phyloP scores from a whole-genome alignment of 1,284 basidiomycete species.

The Sporisorium sorghi region DNA sequence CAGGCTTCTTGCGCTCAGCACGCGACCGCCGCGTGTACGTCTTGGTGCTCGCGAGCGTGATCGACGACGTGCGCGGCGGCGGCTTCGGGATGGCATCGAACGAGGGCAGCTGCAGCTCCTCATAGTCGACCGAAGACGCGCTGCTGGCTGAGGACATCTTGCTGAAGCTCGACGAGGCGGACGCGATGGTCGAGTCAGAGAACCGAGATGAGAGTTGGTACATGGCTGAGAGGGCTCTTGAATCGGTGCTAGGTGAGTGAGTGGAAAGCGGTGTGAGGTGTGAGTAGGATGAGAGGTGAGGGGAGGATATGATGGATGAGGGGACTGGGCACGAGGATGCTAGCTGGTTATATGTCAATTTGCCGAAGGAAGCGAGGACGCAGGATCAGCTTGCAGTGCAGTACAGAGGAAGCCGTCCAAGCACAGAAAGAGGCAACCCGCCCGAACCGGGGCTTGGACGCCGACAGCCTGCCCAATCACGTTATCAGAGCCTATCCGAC shows the following conservation, averaged over 20 bases:
- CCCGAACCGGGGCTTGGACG: too few relatives aligned
- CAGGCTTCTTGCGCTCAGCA: slow-evolving; percentile 30
- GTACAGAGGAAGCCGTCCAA: not conserved
- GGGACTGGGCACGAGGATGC: slow-evolving; percentile 5
- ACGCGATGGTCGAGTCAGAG: slow-evolving; percentile 45
- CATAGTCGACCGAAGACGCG: slow-evolving; percentile 26
- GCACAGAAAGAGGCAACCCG: too few relatives aligned
- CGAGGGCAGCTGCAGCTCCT: slow-evolving; percentile 22
- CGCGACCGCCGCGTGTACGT: slow-evolving; percentile 7
- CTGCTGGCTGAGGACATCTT: slow-evolving; percentile 27
- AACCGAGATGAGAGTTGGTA: slow-evolving; percentile 34
- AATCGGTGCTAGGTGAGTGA: not conserved
- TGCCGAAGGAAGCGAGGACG: not conserved
- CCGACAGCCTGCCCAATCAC: too few relatives aligned
- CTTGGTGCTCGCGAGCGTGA: slow-evolving; percentile 37
- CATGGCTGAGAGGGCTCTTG: slow-evolving; percentile 4
- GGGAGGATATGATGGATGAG: slow-evolving; percentile 3
- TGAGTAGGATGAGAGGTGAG: slow-evolving; percentile 1
- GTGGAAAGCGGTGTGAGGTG: not conserved
- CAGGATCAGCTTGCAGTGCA: not conserved
- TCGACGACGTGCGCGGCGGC: slow-evolving; percentile 41
- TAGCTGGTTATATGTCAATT: slow-evolving; percentile 25
- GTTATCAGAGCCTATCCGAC: not conserved
- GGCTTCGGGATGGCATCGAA: slow-evolving; percentile 31
- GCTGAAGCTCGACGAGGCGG: slow-evolving; percentile 33